Evolutionary conservation across 108 stramenopile species (phyloP), one percentile per base, ranked within the genome.

Genomic region (Cyclotella baltica): DNA sequence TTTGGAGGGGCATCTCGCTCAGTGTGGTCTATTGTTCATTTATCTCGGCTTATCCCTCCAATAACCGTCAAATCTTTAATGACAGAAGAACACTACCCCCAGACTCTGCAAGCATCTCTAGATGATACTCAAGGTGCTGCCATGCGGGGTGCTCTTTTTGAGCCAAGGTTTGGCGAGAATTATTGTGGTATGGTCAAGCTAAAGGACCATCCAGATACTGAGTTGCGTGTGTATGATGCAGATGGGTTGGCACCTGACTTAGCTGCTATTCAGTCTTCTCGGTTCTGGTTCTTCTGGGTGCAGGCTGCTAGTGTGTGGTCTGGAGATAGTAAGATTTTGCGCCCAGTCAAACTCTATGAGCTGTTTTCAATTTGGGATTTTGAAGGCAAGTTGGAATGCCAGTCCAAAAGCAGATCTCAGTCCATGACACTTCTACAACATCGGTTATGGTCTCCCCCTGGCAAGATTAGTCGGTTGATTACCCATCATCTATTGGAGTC

Each of bases 201-300:
- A 35, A 20, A 1, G 2, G n/a, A n/a, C n/a, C n/a, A n/a, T 2
- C 18, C 47, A 2, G n/a, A 48, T n/a, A 6, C 6, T 2, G 6
- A 48, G 47, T n/a, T 48, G 2, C 47, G 19, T 4, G 47, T 48
- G 2, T 48, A 2, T 4, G 6, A 48, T 48, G 2, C 47, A 4
- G 47, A 48, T 2, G 47, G 47, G 18, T 48, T 48, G 47, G 6
- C 6, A n/a, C 47, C 47, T 16, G 47, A 48, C 6, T 4, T 48
- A n/a, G 6, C 19, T 6, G 1, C 6, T n/a, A 48, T 6, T 4
- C 18, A 6, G 6, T n/a, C 40, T 43, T 43, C 40, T 43, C 40
- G 47, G 47, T 48, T 48, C 47, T 36, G 37, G 43, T 36, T 31
- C 38, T 66, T 66, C 11, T 66, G 64, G 64, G 40, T 66, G 11